Base-by-base conservation (phyloP, 2,329 filamentous ascomycete genomes). In the Sclerotiophoma versabilis region DNA sequence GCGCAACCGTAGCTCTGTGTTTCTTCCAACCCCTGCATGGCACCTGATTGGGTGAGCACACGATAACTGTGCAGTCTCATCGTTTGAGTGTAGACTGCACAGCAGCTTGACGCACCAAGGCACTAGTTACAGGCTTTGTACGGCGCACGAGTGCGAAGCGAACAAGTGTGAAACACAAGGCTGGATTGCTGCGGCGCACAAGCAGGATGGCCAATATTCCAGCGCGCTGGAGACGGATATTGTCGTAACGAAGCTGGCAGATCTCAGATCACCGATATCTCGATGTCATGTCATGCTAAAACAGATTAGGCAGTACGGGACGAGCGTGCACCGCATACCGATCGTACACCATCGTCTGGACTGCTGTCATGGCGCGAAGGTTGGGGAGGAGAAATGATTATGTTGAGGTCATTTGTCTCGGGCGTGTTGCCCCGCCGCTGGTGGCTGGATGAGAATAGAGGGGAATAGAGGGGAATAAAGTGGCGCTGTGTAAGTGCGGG, bases 211-310 rank as follows among this genome's bases (percentile, higher is more conserved):
- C 15, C 38, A 33, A 54, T 48, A 44, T 37, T 17, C 50, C 44
- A 19, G 7, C 10, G 6, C 0, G 5, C 11, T 23, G 44, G 50
- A 54, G 50, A 54, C 44, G 51, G 39, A 33, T 44, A 49, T 54
- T 54, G 38, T 34, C 22, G 51, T 45, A 49, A 49, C 51, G 14
- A 49, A 14, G 38, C 25, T 15, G n/a, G 38, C 20, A 26, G 45
- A 54, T 49, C 51, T 49, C 17, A 38, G 37, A 44, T 49, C 44
- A 23, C 10, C 3, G 23, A 22, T 25, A 12, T 23, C 4, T 22
- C 20, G 4, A 30, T 17, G 30, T 22, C 6, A 17, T 29, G 10
- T n/a, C 25, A 7, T 7, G 15, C 27, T 37, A 17, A 26, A 14
- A 32, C 38, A 14, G 4, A 43, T 44, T 6, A 10, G 37, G 37